Evolutionary conservation across 2,329 filamentous ascomycete genomes (phyloP).

Genomic region (Sclerotinia spermophila): DNA sequence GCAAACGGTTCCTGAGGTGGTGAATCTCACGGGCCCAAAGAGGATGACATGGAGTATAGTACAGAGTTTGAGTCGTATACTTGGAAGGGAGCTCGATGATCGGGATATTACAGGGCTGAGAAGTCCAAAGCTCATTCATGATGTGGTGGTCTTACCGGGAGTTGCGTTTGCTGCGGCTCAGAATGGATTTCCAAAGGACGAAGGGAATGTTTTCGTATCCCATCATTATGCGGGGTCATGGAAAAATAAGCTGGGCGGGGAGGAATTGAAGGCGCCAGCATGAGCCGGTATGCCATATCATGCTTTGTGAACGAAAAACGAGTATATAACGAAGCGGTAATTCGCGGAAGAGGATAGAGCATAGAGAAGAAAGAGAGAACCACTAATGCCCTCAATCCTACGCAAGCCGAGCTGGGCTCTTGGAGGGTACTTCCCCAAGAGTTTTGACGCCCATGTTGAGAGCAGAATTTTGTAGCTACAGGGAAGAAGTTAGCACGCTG

Average conservation of each 20-base stretch:
- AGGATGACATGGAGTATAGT: conserved; percentile 30
- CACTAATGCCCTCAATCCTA: neutral
- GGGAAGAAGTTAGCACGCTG: neutral
- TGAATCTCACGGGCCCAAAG: conserved; percentile 34
- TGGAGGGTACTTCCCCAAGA: neutral
- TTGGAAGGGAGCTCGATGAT: conserved; percentile 22
- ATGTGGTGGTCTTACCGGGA: conserved; percentile 28
- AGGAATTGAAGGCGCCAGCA: neutral
- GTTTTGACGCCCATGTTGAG: neutral
- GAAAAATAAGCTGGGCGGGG: neutral
- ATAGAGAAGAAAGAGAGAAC: neutral
- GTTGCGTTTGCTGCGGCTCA: conserved; percentile 20
- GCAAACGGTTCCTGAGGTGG: conserved; percentile 23
- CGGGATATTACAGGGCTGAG: conserved; percentile 26
- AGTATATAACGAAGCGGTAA: neutral
- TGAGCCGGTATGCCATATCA: neutral
- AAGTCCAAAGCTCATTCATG: conserved; percentile 31
- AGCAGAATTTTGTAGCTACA: neutral
- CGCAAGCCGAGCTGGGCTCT: neutral
- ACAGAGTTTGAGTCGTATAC: conserved; percentile 28
- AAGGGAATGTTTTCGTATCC: conserved; percentile 19
- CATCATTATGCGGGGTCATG: conserved; percentile 21
- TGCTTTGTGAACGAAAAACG: neutral
- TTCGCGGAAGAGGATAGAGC: neutral
- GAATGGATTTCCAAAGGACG: neutral